Evolutionary conservation across 345 rosid species (phyloP), one percentile per base, ranked within the genome.

Genomic region (Eucalyptus regnans): DNA sequence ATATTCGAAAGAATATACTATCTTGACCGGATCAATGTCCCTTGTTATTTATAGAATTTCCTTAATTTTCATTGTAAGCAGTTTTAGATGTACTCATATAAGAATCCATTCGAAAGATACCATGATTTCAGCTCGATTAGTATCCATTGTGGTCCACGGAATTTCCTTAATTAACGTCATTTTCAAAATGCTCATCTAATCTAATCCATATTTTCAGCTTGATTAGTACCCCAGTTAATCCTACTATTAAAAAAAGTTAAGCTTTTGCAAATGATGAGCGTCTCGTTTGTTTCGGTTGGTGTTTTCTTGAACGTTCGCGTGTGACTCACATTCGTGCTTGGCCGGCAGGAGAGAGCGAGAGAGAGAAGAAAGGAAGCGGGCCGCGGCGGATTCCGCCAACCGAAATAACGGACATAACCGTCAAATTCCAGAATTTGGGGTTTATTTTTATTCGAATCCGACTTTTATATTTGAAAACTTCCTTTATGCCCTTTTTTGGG

Each of bases 21-120:
- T 23, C 29, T 23, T 2, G 0, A 9, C 1, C 1, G 1, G 12
- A 56, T 56, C 29, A 56, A 25, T 23, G 3, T 56, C 29, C 12
- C 29, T 56, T 56, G 29, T 5, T 3, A 9, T 56, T 56, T 56
- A 56, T 5, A 18, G 1, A 56, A 56, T 23, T 56, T 2, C 62
- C 62, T 56, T 22, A 56, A 56, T 56, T 56, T 56, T 9, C 29
- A 1, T 56, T 1, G 0, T 0, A 0, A 56, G 62, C 6, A 0
- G 0, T 56, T 56, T 23, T 56, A 4, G 29, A 56, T 23, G 1
- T 9, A 23, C 29, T 23, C 27, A 4, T 56, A 12, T 12, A 56
- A 9, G 3, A 56, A 23, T 56, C 0, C 29, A 56, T 56, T 23
- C 0, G 0, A 9, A 56, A 23, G 62, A 56, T 9, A 23, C 1